These are phyloP conservation scores for Baorangia bicolor DNA, from an alignment of 768 basidiomycete genomes.

Conservation along the genomic window DNA sequence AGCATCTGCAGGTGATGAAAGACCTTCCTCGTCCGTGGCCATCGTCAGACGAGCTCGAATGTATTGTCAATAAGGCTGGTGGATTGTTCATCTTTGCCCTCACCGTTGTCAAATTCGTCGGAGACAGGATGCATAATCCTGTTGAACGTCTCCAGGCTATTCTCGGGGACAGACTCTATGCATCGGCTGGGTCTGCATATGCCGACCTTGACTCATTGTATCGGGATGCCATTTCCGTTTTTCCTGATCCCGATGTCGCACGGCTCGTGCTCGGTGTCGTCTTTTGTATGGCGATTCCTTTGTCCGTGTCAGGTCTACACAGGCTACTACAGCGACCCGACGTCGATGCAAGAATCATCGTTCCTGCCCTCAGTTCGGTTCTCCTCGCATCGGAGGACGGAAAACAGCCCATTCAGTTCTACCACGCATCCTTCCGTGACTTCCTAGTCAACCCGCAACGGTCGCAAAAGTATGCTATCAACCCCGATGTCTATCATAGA, in stretches of 20 bases:
- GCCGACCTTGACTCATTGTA: slow-evolving; percentile 20
- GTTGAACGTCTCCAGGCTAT: slow-evolving; percentile 13
- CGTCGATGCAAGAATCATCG: slow-evolving; percentile 13
- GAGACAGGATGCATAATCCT: slow-evolving; percentile 15
- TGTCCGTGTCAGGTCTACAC: slow-evolving; percentile 16
- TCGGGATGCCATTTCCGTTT: slow-evolving; percentile 19
- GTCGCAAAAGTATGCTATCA: slow-evolving; percentile 13
- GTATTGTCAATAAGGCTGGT: slow-evolving; percentile 15
- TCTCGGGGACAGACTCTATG: slow-evolving; percentile 3
- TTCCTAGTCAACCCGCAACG: slow-evolving; percentile 18
- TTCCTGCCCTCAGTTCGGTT: slow-evolving; percentile 18
- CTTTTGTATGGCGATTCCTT: slow-evolving; percentile 10
- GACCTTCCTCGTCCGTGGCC: slow-evolving; percentile 27
- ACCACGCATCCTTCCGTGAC: slow-evolving; percentile 23
- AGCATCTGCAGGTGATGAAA: slow-evolving; percentile 20
- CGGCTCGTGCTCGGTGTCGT: slow-evolving; percentile 21
- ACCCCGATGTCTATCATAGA: slow-evolving; percentile 14
- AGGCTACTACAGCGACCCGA: slow-evolving; percentile 12
- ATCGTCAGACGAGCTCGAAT: slow-evolving; percentile 18
- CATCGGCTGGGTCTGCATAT: slow-evolving; percentile 11
- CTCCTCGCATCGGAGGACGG: slow-evolving; percentile 21
- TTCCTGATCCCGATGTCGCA: slow-evolving; percentile 15
- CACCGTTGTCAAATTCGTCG: slow-evolving; percentile 29
- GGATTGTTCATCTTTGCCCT: slow-evolving; percentile 32
- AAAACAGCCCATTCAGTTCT: slow-evolving; percentile 21